Evolutionary conservation across 73 alveolate species (phyloP).

Genomic region (Paramecium sonneborni): DNA sequence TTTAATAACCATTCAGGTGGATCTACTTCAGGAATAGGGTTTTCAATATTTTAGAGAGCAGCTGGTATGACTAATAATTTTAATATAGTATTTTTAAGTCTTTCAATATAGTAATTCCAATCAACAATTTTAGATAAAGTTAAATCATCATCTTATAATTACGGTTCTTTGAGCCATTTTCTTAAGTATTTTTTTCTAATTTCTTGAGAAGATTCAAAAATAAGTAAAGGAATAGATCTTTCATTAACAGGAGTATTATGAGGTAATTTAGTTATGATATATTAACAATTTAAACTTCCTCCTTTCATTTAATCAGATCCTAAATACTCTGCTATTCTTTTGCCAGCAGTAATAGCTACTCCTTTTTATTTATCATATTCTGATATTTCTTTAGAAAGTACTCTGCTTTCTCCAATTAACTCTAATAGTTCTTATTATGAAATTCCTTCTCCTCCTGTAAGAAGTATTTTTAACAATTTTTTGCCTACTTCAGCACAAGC

Average conservation of each 20-base stretch:
- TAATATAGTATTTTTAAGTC: constrained; percentile 90
- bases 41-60: constrained; percentile 78
- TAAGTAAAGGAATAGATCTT: constrained; percentile 98
- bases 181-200: constrained; percentile 92
- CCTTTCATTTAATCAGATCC: constrained; percentile 96
- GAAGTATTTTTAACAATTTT: constrained; percentile 70
- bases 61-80: constrained; percentile 93
- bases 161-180: constrained; percentile 96
- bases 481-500: constrained; percentile 94
- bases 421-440: constrained; percentile 93
- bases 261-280: constrained; percentile 96
- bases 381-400: constrained; percentile 81
- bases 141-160: constrained; percentile 77
- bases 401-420: constrained; percentile 92
- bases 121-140: constrained; percentile 97
- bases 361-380: constrained; percentile 96
- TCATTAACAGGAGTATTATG: constrained; percentile 95
- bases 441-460: constrained; percentile 89
- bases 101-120: constrained; percentile 99
- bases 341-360: constrained; percentile 96
- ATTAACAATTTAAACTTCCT: constrained; percentile 94
- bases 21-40: constrained; percentile 83
- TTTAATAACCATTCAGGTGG: constrained; percentile 90
- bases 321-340: constrained; percentile 95
- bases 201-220: constrained; percentile 90